Base-by-base conservation (phyloP, 805 yeast species). In the Saturnispora diversa region DNA sequence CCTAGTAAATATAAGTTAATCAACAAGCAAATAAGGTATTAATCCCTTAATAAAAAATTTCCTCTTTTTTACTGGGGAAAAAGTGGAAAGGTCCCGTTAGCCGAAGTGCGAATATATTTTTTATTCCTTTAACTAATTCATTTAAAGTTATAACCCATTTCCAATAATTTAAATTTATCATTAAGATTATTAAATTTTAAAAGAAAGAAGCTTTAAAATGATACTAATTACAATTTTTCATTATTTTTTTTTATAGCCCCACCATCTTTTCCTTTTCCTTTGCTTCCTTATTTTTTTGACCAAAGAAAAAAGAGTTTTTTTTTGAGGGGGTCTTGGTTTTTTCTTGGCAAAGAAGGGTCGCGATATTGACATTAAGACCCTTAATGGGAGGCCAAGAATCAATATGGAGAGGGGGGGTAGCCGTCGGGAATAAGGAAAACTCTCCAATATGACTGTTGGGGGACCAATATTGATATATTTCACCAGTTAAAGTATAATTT, bases 331-430 rank as follows among this genome's bases (percentile, higher is more conserved):
- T 23, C 11, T 9, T 17, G 15, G 5, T 13, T n/a, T 22, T 34
- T 34, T 31, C 37, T 32, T 32, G 37, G 37, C 37, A 39, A 39
- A 32, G 27, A 21, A 35, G 42, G 36, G 26, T 39, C 37, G 26
- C 16, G 31, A 31, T 31, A 22, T 39, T 28, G 42, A 20, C 27
- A 10, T 13, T 23, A n/a, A 26, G 37, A 32, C 36, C 42, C 42
- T 32, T 30, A 23, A 29, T 9, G 5, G 33, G 11, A 27, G 27
- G 19, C 20, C 11, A 12, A 13, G 20, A 20, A 13, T n/a, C 29
- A 17, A 6, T 9, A 30, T 16, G n/a, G 21, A 11, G 8, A 6
- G 22, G 27, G 6, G 26, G 22, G 13, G 15, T 5, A 8, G 1
- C 3, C 25, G 35, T n/a, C 12, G 15, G 6, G 6, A n/a, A 7